These are phyloP conservation scores for Candida wancherniae DNA, from an alignment of 805 yeast genomes.

Conservation along the genomic window DNA sequence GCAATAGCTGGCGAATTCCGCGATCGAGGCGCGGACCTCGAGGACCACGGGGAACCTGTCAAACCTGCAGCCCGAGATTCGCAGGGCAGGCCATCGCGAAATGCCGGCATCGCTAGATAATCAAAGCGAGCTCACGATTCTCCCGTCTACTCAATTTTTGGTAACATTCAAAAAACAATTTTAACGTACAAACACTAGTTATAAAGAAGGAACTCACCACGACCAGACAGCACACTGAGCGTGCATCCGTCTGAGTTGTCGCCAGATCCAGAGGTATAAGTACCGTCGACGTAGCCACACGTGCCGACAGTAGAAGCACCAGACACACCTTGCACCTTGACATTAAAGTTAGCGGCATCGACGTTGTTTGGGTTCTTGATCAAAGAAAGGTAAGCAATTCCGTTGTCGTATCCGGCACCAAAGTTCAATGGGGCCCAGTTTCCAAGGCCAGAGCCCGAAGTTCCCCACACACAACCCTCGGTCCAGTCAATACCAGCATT, in stretches of 20 bases:
- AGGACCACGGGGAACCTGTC: too few relatives aligned
- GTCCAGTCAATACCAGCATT: constrained; percentile 87
- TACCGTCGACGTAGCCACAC: constrained; percentile 78
- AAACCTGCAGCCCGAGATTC: too few relatives aligned
- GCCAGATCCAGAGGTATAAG: constrained; percentile 46
- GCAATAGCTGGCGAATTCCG: too few relatives aligned
- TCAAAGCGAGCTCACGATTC: too few relatives aligned
- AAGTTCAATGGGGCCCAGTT: constrained; percentile 97
- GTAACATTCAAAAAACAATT: too few relatives aligned
- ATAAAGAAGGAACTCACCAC: constrained; percentile 70
- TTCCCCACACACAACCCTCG: constrained; percentile 96
- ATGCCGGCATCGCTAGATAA: too few relatives aligned
- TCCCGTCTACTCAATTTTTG: too few relatives aligned
- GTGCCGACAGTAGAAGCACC: constrained; percentile 62
- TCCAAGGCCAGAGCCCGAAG: constrained; percentile 73
- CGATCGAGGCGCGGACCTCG: too few relatives aligned
- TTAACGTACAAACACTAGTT: too few relatives aligned
- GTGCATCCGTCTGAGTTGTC: constrained; percentile 86
- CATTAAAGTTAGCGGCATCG: constrained; percentile 52
- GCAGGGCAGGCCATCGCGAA: too few relatives aligned
- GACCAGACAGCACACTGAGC: constrained; percentile 79
- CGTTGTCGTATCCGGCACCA: constrained; percentile 80
- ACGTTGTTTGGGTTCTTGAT: constrained; percentile 93
- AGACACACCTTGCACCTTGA: constrained; percentile 65
- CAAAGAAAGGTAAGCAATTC: constrained; percentile 75